Conservation (phyloP, 2,329 filamentous ascomycete genomes). For the Colletotrichum sp. region DNA sequence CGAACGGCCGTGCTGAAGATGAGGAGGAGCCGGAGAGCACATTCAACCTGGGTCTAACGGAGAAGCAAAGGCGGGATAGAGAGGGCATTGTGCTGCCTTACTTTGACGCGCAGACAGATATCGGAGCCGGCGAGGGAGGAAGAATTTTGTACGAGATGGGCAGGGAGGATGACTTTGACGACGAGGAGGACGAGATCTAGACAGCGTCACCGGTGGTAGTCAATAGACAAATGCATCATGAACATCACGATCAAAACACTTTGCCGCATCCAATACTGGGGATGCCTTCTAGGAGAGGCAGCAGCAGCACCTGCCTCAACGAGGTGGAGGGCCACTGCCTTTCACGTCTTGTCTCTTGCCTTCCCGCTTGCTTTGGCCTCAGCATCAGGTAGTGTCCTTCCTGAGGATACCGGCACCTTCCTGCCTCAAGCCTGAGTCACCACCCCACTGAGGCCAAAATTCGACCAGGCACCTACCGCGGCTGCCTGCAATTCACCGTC, state of each 20-base stretch:
- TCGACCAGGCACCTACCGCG: background rate
- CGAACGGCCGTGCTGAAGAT: slow-evolving; percentile 35
- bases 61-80: slow-evolving; percentile 85
- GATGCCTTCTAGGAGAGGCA: background rate
- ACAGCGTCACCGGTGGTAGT: background rate
- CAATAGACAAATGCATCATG: background rate
- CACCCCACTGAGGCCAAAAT: slow-evolving; percentile 8
- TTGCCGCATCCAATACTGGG: background rate
- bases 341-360: background rate
- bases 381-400: background rate
- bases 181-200: slow-evolving; percentile 91
- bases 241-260: background rate
- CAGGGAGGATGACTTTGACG: slow-evolving; percentile 94
- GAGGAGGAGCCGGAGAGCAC: slow-evolving; percentile 72
- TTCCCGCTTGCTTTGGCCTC: background rate
- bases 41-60: slow-evolving; percentile 86
- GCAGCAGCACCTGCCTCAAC: background rate
- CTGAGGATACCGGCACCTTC: background rate
- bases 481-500: background rate
- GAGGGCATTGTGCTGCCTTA: slow-evolving; percentile 94
- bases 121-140: slow-evolving; percentile 82
- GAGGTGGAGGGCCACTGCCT: background rate
- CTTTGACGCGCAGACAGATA: slow-evolving; percentile 90
- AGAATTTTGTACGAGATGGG: slow-evolving; percentile 98
- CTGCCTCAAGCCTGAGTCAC: background rate